Base-by-base conservation (phyloP, 805 yeast species). In the Kodamaea neixiangensis region DNA sequence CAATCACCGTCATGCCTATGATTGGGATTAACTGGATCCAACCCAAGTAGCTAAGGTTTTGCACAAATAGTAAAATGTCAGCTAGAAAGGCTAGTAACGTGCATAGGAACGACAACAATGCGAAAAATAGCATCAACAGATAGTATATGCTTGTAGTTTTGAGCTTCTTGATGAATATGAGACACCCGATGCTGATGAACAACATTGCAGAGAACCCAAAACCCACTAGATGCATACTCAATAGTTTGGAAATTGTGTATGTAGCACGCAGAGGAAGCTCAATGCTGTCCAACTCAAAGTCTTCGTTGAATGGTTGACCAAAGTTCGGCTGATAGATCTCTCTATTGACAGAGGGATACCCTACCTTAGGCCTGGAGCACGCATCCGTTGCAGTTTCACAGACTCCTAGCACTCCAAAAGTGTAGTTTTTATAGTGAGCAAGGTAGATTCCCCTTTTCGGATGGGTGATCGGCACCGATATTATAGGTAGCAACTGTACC, bases 1-100 rank as follows among this genome's bases (percentile, higher is more conserved):
- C 83, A 22, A 82, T 76, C 1, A 85, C 55, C 0, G 93, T 86
- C 43, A 85, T 74, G 29, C 85, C 65, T 1, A 86, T 79, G 0
- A 94, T 81, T 1, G 93, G 80, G 0, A 82, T 82, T 20, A 92
- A 70, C 52, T 88, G 79, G 46, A 87, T 71, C 97, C 97, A 93
- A 20, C 97, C 97, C 42, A 86, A 79, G 84, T 90, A 91, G 48
- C 82, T 78, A 49, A 93, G 69, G 61, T 83, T 82, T 2, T 92
- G 88, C 1, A 85, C 78, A 60, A 93, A 93, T 46, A 93, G 66
- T 38, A 92, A 66, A 35, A 92, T 80, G 64, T 93, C 98, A 2
- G 89, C 89, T 52, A 92, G 70, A 56, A 93, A 88, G 5, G 92
- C 85, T 47, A 93, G 72, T 45, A 92, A 68, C 1, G 88, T 73